A percentile compares a stretch with the other conserved stretches of the same genome.
Conservation (phyloP, 1,284 basidiomycete species). For the Sporisorium graminicola region DNA sequence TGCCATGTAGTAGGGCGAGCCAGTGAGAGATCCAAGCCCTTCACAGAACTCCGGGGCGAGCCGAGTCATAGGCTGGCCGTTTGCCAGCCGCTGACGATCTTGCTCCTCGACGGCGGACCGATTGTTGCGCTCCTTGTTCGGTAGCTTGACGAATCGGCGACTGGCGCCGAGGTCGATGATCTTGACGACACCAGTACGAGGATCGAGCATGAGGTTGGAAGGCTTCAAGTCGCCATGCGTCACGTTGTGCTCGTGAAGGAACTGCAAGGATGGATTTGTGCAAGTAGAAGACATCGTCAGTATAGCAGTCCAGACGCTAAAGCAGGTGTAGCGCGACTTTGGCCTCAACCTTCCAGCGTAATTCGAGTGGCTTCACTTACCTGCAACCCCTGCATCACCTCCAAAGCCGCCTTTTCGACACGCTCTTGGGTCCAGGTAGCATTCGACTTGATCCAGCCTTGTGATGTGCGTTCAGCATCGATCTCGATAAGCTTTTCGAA, state of each 20-base stretch:
- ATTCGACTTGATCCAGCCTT: conserved; percentile 49
- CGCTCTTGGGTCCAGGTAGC: conserved; percentile 42
- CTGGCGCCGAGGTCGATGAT: conserved; percentile 61
- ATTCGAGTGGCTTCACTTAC: conserved; percentile 10
- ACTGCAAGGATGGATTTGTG: conserved; percentile 12
- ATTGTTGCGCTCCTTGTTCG: conserved; percentile 51
- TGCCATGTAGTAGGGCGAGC: conserved; percentile 62
- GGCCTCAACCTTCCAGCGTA: neutral
- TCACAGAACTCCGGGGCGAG: conserved; percentile 44
- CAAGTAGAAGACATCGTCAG: neutral
- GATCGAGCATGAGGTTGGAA: conserved; percentile 60
- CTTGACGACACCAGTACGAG: conserved; percentile 55
- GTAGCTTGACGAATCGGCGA: conserved; percentile 55
- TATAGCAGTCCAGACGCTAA: too few species aligned
- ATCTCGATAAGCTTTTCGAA: conserved; percentile 61
- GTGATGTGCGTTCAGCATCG: conserved; percentile 42
- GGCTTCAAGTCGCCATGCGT: conserved; percentile 64
- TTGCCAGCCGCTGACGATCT: conserved; percentile 27
- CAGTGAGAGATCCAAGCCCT: conserved; percentile 60
- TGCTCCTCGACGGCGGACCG: conserved; percentile 55
- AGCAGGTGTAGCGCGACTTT: too few species aligned
- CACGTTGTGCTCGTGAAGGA: conserved; percentile 55
- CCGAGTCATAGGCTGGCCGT: conserved; percentile 6
- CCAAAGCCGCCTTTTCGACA: conserved; percentile 54
- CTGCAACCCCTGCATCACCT: conserved; percentile 52